Base-by-base conservation (phyloP, 352 stramenopile genomes). In the Blastocystis sp. region DNA sequence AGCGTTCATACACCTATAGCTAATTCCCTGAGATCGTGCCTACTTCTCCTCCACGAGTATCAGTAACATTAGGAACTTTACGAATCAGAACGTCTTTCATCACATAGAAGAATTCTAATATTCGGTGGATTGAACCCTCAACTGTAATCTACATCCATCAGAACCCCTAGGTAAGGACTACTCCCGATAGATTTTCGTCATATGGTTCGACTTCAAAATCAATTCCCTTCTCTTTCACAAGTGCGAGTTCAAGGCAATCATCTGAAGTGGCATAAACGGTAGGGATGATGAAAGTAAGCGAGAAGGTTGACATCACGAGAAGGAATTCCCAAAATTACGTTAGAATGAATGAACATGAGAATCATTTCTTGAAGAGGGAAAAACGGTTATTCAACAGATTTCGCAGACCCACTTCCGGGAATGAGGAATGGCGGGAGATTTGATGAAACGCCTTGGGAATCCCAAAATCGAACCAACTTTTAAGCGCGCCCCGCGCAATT, bases 71-170 rank as follows among this genome's bases (percentile, higher is more conserved):
- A 48, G 66, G 17, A 35, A 59, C 44, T 40, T 27, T 6, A 60
- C 27, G 48, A 40, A 81, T 81, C 17, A 81, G 35, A n/a, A 40
- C 22, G 37, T 81, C 70, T n/a, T 81, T 81, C 70, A 81, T 81
- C 40, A 81, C 70, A 44, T 64, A 81, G 48, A 81, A 81, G 51
- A 81, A 60, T 35, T 81, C 70, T 44, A 81, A 27, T 30, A 81
- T 62, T 19, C 33, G 70, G 24, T 64, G 22, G 62, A 66, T 66
- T 15, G 24, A 66, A n/a, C 42, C 70, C 19, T 81, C 40, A 6
- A 62, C 19, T 59, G 70, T 81, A 40, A 81, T 59, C 70, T 81
- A 81, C 53, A 22, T 19, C 24, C 19, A 79, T 42, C 33, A 79
- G 4, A 54, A 59, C 24, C 17, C 27, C 24, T 13, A 22, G 7